phyloP scores from a whole-genome alignment of 768 basidiomycete genomes.

The Boletus rufocinnamomeus region DNA sequence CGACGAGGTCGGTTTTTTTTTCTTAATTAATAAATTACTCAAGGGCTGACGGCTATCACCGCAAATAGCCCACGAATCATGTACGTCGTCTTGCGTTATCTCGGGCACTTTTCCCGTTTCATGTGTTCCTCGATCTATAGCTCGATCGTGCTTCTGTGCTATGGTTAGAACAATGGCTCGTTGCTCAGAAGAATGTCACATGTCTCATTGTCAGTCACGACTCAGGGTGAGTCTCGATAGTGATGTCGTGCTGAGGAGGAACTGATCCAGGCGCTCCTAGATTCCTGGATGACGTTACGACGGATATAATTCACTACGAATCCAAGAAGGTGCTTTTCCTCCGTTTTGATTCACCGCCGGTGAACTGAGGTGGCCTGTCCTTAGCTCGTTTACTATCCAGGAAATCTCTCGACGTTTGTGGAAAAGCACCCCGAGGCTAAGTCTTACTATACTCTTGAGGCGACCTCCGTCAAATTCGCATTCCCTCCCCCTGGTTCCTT shows the following conservation, averaged over 20 bases:
- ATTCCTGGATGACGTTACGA: constrained; percentile 93
- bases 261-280: constrained; percentile 38
- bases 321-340: constrained; percentile 68
- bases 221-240: constrained; percentile 68
- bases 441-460: constrained; percentile 95
- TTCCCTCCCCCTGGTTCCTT: constrained; percentile 96
- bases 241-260: constrained; percentile 9
- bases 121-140: constrained; percentile 40
- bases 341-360: constrained; percentile 17
- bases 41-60: constrained; percentile 27
- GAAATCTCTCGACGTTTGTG: constrained; percentile 90
- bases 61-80: constrained; percentile 82
- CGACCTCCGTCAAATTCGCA: constrained; percentile 90
- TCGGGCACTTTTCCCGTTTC: constrained; percentile 19
- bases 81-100: constrained; percentile 46
- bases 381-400: constrained; percentile 90
- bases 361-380: constrained; percentile 15
- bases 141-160: constrained; percentile 81
- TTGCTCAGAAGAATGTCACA: constrained; percentile 79
- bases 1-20: constrained; percentile 63
- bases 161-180: constrained; percentile 91
- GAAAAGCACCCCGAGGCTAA: constrained; percentile 89
- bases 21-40: constrained; percentile 23
- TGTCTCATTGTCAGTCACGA: constrained; percentile 96
- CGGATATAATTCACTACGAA: constrained; percentile 98